A percentile compares a stretch with the other conserved stretches of the same genome.
phyloP scores from a whole-genome alignment of 2,329 filamentous ascomycete genomes.

The Alternaria solani region DNA sequence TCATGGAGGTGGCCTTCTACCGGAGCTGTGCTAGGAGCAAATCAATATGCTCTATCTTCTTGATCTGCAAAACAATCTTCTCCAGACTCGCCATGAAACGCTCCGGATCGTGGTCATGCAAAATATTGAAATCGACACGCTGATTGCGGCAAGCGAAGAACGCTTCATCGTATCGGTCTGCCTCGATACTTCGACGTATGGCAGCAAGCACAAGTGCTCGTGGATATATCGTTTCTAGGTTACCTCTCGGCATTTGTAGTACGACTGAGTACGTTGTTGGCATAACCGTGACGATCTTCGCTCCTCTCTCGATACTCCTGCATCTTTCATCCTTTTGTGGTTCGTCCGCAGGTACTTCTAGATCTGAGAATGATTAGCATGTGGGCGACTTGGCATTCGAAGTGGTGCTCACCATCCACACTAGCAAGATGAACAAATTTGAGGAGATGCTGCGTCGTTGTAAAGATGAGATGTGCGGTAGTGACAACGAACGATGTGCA shows the following conservation, averaged over 20 bases:
- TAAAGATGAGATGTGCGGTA: constrained; percentile 84
- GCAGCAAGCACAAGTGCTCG: constrained; percentile 91
- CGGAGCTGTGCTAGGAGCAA: constrained; percentile 87
- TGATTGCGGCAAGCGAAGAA: constrained; percentile 91
- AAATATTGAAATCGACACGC: constrained; percentile 96
- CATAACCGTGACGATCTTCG: constrained; percentile 85
- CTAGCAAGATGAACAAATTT: constrained; percentile 87
- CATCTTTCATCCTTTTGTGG: constrained; percentile 93
- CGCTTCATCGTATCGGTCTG: constrained; percentile 81
- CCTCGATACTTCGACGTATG: constrained; percentile 81
- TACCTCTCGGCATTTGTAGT: constrained; percentile 94
- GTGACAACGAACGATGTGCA: constrained; percentile 92
- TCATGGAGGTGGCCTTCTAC: constrained; percentile 55
- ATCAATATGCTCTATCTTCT: constrained; percentile 83
- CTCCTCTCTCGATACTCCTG: constrained; percentile 88
- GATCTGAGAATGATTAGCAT: constrained; percentile 60
- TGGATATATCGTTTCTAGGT: constrained; percentile 93
- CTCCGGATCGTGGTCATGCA: constrained; percentile 89
- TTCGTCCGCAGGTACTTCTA: constrained; percentile 85
- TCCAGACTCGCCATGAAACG: constrained; percentile 81
- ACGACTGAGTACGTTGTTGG: constrained; percentile 86
- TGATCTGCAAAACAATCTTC: constrained; percentile 83
- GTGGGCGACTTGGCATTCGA: neutral
- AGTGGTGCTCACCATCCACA: constrained; percentile 64
- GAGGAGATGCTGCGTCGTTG: constrained; percentile 88